Conservation (phyloP, 345 rosid genomes). For the Hypericum androsaemum region DNA sequence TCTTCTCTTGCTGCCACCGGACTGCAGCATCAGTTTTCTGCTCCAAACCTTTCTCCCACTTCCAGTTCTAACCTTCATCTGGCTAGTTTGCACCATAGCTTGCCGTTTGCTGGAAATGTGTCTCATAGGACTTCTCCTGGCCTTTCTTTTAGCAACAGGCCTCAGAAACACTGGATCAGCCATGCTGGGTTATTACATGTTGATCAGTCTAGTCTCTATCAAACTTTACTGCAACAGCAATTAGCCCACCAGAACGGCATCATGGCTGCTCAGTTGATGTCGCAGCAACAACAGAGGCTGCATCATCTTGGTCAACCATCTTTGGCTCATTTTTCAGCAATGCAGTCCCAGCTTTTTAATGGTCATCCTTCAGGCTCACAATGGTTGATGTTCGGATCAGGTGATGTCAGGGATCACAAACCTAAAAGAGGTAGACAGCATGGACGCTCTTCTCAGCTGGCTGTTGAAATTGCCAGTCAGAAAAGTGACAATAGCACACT, state of each 20-base stretch:
- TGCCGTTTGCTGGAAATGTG: constrained; percentile 51
- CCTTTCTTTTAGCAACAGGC: constrained; percentile 56
- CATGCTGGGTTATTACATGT: constrained; percentile 61
- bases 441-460: constrained; percentile 54
- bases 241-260: constrained; percentile 55
- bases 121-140: constrained; percentile 54
- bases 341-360: constrained; percentile 59
- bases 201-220: constrained; percentile 56
- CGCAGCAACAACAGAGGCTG: constrained; percentile 24
- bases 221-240: constrained; percentile 58
- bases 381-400: constrained; percentile 39
- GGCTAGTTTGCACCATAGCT: constrained; percentile 54
- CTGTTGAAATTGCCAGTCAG: constrained; percentile 64
- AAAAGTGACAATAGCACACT: constrained; percentile 62
- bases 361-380: constrained; percentile 52
- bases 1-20: constrained; percentile 38
- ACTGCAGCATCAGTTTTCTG: constrained; percentile 43
- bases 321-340: constrained; percentile 54
- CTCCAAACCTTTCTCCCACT: constrained; percentile 48
- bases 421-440: constrained; percentile 53
- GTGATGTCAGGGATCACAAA: constrained; percentile 58
- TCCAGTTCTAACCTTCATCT: constrained; percentile 49
- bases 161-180: constrained; percentile 68
- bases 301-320: constrained; percentile 50
- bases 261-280: constrained; percentile 46